A percentile compares a stretch with the other conserved stretches of the same genome.
These are phyloP conservation scores for Cyberlindnera maritima DNA, from an alignment of 805 yeast species.

Conservation along the genomic window DNA sequence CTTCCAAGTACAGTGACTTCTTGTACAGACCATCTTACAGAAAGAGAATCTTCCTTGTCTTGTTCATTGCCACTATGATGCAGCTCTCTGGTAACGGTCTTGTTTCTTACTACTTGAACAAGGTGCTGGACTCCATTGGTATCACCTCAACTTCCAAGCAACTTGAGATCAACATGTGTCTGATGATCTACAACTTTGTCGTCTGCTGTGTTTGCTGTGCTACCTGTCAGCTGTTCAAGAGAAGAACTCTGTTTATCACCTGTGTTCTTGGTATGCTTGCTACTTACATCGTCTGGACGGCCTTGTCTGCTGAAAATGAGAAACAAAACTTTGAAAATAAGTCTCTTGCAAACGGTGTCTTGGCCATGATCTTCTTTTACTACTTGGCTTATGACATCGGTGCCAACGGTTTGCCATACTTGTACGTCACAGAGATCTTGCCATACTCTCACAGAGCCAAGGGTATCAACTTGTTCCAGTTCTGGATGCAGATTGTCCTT, in stretches of 20 bases:
- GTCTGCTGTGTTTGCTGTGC: conserved; percentile 28
- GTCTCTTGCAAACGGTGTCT: conserved; percentile 41
- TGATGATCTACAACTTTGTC: conserved; percentile 43
- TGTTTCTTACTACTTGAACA: conserved; percentile 47
- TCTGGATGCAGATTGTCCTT: conserved; percentile 20
- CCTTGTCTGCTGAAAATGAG: conserved; percentile 43
- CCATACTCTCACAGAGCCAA: conserved; percentile 32
- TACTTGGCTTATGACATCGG: conserved; percentile 39
- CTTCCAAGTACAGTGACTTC: conserved; percentile 38
- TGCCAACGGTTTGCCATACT: conserved; percentile 42
- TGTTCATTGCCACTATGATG: conserved; percentile 35
- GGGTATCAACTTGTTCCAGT: conserved; percentile 20
- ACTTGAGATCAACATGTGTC: conserved; percentile 46
- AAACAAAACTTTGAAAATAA: conserved; percentile 38
- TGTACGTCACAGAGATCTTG: conserved; percentile 42
- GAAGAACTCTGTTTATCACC: conserved; percentile 37
- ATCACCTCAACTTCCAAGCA: conserved; percentile 43
- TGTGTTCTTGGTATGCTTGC: conserved; percentile 36
- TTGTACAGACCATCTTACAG: conserved; percentile 32
- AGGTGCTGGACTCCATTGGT: conserved; percentile 52
- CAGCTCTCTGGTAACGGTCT: conserved; percentile 51
- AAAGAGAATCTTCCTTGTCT: conserved; percentile 38
- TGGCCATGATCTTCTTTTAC: conserved; percentile 48
- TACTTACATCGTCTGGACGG: conserved; percentile 41
- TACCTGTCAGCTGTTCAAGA: conserved; percentile 27